Conservation (phyloP, 768 basidiomycete genomes). For the Pisolithus sp. region DNA sequence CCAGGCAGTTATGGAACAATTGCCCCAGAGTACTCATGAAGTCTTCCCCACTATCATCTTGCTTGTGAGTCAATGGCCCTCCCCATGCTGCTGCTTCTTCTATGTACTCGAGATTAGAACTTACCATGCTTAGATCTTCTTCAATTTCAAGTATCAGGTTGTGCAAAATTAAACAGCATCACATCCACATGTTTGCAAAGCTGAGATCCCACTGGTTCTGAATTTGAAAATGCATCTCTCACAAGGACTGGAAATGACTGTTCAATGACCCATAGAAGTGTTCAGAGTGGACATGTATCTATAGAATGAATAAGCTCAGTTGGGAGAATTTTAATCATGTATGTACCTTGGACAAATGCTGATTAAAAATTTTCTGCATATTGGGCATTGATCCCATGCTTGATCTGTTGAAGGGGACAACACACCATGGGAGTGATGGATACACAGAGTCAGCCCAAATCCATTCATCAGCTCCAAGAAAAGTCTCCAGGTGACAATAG, state of each 20-base stretch:
- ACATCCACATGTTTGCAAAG: constrained; percentile 2
- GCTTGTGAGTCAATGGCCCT: neutral
- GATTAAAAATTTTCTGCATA: constrained; percentile 18
- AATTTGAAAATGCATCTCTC: constrained; percentile 4
- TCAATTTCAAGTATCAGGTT: constrained; percentile 10
- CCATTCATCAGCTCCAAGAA: too few relatives aligned
- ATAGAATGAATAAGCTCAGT: neutral
- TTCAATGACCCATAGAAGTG: constrained; percentile 12
- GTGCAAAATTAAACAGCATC: constrained; percentile 8
- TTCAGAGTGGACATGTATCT: constrained; percentile 18
- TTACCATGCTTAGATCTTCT: neutral
- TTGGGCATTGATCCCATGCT: constrained; percentile 6
- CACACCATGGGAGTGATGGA: too few relatives aligned
- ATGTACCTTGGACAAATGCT: constrained; percentile 17
- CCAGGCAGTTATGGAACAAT: neutral
- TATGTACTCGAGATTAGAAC: neutral
- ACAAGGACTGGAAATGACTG: constrained; percentile 4
- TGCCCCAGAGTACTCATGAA: neutral
- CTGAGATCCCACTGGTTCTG: constrained; percentile 1
- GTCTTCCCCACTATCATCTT: neutral
- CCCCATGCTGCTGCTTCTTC: neutral
- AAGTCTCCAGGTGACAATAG: too few relatives aligned
- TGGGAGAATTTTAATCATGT: neutral
- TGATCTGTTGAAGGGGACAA: constrained; percentile 20
- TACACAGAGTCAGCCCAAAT: too few relatives aligned